These are phyloP conservation scores for Sutorius australiensis DNA, from an alignment of 768 basidiomycete genomes.

Conservation along the genomic window DNA sequence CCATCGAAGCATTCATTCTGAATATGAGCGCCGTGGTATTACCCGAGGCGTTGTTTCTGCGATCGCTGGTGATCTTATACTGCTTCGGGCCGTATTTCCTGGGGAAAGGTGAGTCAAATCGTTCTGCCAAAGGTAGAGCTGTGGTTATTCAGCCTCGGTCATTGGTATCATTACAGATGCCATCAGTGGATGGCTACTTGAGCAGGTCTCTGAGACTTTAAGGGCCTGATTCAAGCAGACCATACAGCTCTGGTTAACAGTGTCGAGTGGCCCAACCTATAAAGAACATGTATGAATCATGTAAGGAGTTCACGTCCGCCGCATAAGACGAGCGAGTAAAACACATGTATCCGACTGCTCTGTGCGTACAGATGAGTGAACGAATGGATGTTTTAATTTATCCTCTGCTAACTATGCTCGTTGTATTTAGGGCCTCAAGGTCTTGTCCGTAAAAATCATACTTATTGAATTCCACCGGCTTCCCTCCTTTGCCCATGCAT, in stretches of 20 bases:
- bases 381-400: not conserved
- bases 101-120: constrained; percentile 6
- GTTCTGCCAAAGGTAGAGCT: not conserved
- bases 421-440: not conserved
- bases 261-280: too few species aligned
- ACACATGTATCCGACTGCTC: not conserved
- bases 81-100: constrained; percentile 13
- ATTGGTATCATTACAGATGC: constrained; percentile 4
- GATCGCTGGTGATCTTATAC: constrained; percentile 13
- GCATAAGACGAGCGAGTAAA: not conserved
- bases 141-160: not conserved
- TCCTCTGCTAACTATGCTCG: not conserved
- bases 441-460: not conserved
- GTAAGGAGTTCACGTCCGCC: not conserved
- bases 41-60: constrained; percentile 9
- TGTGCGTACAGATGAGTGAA: too few species aligned
- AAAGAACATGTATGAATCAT: not conserved
- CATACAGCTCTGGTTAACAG: too few species aligned
- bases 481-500: not conserved
- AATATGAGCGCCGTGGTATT: constrained; percentile 5
- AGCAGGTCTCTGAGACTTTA: not conserved
- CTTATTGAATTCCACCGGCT: not conserved
- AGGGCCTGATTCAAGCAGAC: not conserved
- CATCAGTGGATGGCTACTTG: constrained; percentile 8
- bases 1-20: constrained; percentile 10